Evolutionary conservation across 129 eudicot species (phyloP).

Genomic region (Solidago caesia): DNA sequence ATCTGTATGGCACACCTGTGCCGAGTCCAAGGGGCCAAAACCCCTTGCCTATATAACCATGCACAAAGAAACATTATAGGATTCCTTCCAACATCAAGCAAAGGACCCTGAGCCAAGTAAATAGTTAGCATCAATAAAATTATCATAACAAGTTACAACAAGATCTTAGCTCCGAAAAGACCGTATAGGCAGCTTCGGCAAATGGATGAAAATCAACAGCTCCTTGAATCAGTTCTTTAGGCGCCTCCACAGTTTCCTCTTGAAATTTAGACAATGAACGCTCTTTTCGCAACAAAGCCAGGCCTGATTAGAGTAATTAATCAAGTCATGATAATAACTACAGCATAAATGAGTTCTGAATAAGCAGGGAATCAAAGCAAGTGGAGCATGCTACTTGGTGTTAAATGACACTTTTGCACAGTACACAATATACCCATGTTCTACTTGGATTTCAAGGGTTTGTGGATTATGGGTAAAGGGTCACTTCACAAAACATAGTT

Average conservation of each 20-base stretch:
- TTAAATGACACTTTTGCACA: not conserved
- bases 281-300: conserved; percentile 56
- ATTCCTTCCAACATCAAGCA: conserved; percentile 80
- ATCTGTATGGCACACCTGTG: conserved; percentile 39
- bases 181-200: conserved; percentile 87
- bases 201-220: conserved; percentile 60
- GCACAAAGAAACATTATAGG: conserved; percentile 60
- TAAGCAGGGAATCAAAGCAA: conserved; percentile 15
- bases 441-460: conserved; percentile 17
- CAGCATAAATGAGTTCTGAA: conserved; percentile 15
- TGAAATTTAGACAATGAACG: conserved; percentile 31
- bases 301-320: conserved; percentile 37
- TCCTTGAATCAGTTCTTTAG: conserved; percentile 50
- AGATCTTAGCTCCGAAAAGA: conserved; percentile 23
- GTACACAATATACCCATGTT: conserved; percentile 1
- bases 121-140: conserved; percentile 2
- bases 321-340: not conserved
- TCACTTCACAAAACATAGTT: not conserved
- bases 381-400: conserved; percentile 11
- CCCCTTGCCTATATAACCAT: conserved; percentile 77
- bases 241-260: conserved; percentile 46
- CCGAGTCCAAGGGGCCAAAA: conserved; percentile 62
- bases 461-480: not conserved
- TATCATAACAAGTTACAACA: conserved; percentile 9
- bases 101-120: conserved; percentile 51